Base-by-base conservation (phyloP, 345 rosid species). In the Populus davidiana region DNA sequence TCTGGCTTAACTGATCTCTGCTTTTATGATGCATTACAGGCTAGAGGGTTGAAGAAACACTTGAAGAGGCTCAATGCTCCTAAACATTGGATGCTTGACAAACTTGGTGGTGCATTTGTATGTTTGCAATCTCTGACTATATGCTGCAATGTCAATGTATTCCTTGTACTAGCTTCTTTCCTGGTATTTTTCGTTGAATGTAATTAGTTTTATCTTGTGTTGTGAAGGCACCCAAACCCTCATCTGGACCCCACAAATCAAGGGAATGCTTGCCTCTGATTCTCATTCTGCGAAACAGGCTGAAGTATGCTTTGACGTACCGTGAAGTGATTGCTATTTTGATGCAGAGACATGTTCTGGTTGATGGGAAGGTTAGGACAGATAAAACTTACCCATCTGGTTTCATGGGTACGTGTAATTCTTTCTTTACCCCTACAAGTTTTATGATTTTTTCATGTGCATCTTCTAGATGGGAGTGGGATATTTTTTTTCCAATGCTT, bases 1-100 rank as follows among this genome's bases (percentile, higher is more conserved):
- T 9, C 64, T 10, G 29, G 64, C 4, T 23, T 59, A 9, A 59
- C 23, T 23, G 64, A 23, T 23, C 64, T 23, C 16, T 49, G 16
- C n/a, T 35, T 47, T 70, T 44, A 18, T 70, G 59, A 5, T 39
- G 71, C 54, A 16, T 71, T 49, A 8, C 85, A 91, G 97, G 97
- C 96, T 44, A 90, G 97, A 72, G 97, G 97, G 61, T 86, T 93
- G 94, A 93, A 93, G 88, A 93, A 93, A 70, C 96, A 93, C 76
- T 67, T 93, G 83, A 93, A 93, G 96, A 91, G 96, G 91, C 92
- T 93, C 78, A 90, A 93, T 93, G 97, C 97, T 61, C 97, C 97
- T 0, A 90, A 84, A 75, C 97, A 92, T 77, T 92, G 97, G 97
- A 89, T 90, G 96, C 96, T 92, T 59, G 64, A 59, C 25, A 59